These are phyloP conservation scores for Coelastrella sp. DNA, from an alignment of 139 green algal genomes.

Conservation along the genomic window DNA sequence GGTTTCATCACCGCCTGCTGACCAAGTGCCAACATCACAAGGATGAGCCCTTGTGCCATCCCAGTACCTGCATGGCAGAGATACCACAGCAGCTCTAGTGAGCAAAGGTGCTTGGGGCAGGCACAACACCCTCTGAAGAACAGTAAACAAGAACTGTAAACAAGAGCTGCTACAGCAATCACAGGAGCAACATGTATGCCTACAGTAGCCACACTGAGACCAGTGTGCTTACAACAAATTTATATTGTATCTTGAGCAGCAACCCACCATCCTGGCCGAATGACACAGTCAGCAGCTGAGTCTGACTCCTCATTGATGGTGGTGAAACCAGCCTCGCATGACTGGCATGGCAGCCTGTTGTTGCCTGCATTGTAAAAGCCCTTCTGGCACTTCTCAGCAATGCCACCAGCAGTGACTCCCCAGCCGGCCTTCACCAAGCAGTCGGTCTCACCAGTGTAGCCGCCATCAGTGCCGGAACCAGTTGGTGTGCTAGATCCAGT, in stretches of 20 bases:
- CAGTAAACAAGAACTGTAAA: no score
- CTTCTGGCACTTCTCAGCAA: not conserved
- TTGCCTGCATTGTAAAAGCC: not conserved
- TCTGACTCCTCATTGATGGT: not conserved
- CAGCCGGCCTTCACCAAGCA: constrained; percentile 1
- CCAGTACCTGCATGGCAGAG: no score
- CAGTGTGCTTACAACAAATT: no score
- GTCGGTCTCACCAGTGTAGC: not conserved
- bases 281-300: not conserved
- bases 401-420: not conserved
- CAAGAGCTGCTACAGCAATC: no score
- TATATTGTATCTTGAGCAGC: no score
- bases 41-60: not conserved
- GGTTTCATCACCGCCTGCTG: not conserved
- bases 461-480: not conserved
- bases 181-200: no score
- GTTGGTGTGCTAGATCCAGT: no score
- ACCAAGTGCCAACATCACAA: constrained; percentile 24
- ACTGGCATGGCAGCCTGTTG: not conserved
- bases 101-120: no score
- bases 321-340: constrained; percentile 8
- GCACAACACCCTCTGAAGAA: no score
- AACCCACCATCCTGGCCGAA: not conserved
- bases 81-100: no score
- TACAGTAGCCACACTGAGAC: no score